phyloP scores from a whole-genome alignment of 441 rosid genomes.

The Erysimum pusillum region DNA sequence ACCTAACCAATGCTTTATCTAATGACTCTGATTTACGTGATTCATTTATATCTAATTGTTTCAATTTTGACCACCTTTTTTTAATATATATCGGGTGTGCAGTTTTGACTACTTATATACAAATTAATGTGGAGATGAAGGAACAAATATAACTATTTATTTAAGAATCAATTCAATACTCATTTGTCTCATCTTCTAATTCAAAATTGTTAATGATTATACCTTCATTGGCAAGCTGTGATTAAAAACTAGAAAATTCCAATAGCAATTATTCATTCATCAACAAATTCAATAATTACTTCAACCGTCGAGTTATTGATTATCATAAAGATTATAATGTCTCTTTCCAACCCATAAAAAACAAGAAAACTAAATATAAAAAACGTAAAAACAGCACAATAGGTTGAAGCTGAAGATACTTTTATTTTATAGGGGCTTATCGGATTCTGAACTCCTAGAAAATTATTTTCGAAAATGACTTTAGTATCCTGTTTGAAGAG shows the following conservation, averaged over 20 bases:
- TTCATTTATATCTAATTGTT: constrained; percentile 8
- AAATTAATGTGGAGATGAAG: constrained; percentile 1
- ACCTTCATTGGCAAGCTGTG: constrained; percentile 37
- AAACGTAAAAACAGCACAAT: neutral
- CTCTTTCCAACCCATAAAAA: constrained; percentile 27
- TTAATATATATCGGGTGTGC: neutral
- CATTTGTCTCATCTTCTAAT: constrained; percentile 28
- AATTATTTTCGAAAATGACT: constrained; percentile 40
- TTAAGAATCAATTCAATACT: constrained; percentile 14
- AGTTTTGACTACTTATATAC: constrained; percentile 14
- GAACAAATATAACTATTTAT: neutral
- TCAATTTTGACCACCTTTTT: constrained; percentile 13
- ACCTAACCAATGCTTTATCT: constrained; percentile 38
- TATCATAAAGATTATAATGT: constrained; percentile 23
- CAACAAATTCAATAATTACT: constrained; percentile 45
- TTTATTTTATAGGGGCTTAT: neutral
- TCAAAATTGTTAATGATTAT: constrained; percentile 33
- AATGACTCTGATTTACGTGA: constrained; percentile 5
- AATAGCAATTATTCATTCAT: constrained; percentile 42
- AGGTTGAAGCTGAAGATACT: neutral
- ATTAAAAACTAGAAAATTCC: neutral
- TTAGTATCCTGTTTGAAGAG: constrained; percentile 27
- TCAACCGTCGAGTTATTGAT: constrained; percentile 27
- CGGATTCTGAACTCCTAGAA: constrained; percentile 27
- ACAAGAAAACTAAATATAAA: constrained; percentile 9